Conservation (phyloP, 768 basidiomycete genomes). For the Rickenella mellea region DNA sequence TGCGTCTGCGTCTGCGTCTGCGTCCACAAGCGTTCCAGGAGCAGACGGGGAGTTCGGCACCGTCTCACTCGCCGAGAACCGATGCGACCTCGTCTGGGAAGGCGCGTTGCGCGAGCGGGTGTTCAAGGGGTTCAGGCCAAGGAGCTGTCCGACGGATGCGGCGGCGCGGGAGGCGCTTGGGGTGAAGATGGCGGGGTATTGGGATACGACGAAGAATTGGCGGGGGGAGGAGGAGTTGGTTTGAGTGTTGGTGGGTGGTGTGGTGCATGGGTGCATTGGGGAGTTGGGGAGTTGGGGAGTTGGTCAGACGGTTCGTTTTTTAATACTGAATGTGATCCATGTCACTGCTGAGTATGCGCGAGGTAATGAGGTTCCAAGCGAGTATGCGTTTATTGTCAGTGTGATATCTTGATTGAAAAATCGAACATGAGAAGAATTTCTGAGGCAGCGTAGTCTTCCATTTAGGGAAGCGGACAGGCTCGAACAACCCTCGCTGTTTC, state of each 20-base stretch:
- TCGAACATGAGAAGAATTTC: too few relatives aligned
- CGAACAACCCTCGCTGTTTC: too few relatives aligned
- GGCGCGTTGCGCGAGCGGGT: slow-evolving; percentile 76
- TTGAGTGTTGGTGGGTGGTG: slow-evolving; percentile 17
- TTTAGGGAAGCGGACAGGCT: too few relatives aligned
- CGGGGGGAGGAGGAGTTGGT: slow-evolving; percentile 70
- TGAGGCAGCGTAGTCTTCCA: too few relatives aligned
- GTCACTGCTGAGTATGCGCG: slow-evolving; percentile 1
- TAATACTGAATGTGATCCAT: too few relatives aligned
- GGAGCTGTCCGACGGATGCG: slow-evolving; percentile 74
- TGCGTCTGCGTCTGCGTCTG: not conserved
- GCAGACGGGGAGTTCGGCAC: slow-evolving; percentile 10
- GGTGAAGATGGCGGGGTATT: slow-evolving; percentile 77
- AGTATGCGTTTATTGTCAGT: too few relatives aligned
- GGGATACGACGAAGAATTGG: slow-evolving; percentile 93
- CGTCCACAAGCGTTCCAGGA: not conserved
- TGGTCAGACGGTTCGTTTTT: too few relatives aligned
- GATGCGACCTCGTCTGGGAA: slow-evolving; percentile 89
- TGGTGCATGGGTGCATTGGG: not conserved
- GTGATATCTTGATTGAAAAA: too few relatives aligned
- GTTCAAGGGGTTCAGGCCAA: slow-evolving; percentile 74
- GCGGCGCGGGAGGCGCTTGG: slow-evolving; percentile 84
- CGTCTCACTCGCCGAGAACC: slow-evolving; percentile 73
- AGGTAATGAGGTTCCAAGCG: not conserved
- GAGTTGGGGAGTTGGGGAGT: not conserved